A percentile compares a stretch with the other conserved stretches of the same genome.
These are phyloP conservation scores for Lycium ferocissimum DNA, from an alignment of 257 asterid genomes.

Conservation along the genomic window DNA sequence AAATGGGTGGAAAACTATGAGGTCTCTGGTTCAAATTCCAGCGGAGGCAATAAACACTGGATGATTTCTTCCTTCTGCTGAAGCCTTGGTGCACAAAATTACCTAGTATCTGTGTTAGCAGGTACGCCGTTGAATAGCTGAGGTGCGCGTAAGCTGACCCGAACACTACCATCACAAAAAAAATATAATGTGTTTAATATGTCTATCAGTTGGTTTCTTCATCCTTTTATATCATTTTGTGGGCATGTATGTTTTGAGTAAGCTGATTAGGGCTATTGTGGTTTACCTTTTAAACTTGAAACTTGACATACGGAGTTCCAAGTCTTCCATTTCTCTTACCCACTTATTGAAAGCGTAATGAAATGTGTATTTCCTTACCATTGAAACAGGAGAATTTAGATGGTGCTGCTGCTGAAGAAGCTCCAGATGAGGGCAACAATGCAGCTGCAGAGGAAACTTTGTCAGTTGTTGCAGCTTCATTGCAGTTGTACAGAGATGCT, in stretches of 20 bases:
- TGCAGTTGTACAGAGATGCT: constrained; percentile 72
- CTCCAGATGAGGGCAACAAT: constrained; percentile 47
- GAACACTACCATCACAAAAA: background rate
- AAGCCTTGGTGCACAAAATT: background rate
- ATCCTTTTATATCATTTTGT: background rate
- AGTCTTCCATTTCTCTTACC: constrained; percentile 1
- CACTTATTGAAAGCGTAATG: background rate
- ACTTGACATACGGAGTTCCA: background rate
- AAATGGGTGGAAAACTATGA: background rate
- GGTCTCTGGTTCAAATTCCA: background rate
- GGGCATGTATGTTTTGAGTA: background rate
- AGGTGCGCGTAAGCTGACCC: background rate
- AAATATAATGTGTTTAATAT: background rate
- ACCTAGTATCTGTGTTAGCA: background rate
- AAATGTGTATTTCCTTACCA: constrained; percentile 12
- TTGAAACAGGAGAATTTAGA: constrained; percentile 55
- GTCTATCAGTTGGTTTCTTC: background rate
- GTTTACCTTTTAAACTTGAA: background rate
- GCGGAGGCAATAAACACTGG: background rate
- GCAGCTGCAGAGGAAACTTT: constrained; percentile 49
- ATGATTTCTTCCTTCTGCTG: background rate
- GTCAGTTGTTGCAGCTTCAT: constrained; percentile 57
- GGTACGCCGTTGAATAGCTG: background rate
- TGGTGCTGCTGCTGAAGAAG: constrained; percentile 46
- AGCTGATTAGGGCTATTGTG: constrained; percentile 10